Conservation (phyloP, 1,139 yeast species). For the Diutina neorugosa region DNA sequence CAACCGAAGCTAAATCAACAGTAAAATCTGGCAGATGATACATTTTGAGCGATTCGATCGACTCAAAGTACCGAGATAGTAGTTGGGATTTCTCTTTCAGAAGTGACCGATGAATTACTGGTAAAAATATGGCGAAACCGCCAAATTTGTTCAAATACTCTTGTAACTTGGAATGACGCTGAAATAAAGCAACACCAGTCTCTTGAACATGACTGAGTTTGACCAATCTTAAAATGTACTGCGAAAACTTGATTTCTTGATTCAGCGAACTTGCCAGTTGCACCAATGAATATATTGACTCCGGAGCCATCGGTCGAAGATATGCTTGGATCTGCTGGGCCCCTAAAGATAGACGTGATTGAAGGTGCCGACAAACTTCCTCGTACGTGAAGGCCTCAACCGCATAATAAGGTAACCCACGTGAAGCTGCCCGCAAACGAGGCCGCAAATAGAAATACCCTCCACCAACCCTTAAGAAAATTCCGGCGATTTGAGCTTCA, state of each 20-base stretch:
- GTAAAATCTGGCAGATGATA: background rate
- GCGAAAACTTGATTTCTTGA: background rate
- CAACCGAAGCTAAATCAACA: background rate
- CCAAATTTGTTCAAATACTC: background rate
- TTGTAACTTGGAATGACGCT: background rate
- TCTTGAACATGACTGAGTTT: background rate
- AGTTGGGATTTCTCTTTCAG: background rate
- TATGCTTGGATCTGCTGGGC: background rate
- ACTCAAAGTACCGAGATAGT: background rate
- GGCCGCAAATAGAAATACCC: conserved; percentile 1
- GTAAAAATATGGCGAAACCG: background rate
- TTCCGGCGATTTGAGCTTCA: background rate
- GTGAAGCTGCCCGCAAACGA: background rate
- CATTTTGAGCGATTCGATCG: background rate
- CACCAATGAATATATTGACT: background rate
- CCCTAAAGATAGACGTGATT: background rate
- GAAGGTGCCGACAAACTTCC: background rate
- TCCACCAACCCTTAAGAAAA: background rate
- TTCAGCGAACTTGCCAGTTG: background rate
- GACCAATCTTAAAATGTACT: background rate
- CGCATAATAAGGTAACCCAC: background rate
- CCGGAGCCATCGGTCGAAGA: background rate
- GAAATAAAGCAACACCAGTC: background rate
- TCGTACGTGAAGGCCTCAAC: background rate
- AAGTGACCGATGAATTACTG: background rate